phyloP scores from a whole-genome alignment of 805 yeast species.

The Kurtzmaniella fragi region DNA sequence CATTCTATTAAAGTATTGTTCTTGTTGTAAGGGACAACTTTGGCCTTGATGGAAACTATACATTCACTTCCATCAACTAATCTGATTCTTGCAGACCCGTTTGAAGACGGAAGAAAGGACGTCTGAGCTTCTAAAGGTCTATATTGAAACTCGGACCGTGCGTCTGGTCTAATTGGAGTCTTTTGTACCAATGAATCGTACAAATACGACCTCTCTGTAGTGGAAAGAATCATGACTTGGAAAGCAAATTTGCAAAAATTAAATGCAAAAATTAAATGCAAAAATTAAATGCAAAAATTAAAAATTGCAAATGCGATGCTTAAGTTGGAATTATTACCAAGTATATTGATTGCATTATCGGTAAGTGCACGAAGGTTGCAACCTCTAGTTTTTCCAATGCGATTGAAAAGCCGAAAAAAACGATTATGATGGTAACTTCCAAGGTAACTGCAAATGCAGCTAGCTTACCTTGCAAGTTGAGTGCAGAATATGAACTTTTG shows the following conservation, averaged over 20 bases:
- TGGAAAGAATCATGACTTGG: constrained; percentile 56
- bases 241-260: neutral
- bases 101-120: constrained; percentile 77
- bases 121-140: constrained; percentile 83
- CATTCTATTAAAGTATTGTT: constrained; percentile 57
- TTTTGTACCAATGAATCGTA: constrained; percentile 59
- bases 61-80: constrained; percentile 91
- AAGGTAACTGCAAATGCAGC: no score
- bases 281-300: neutral
- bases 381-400: no score
- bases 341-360: no score
- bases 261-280: neutral
- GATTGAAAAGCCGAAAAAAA: no score
- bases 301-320: no score
- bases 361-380: no score
- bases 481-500: no score
- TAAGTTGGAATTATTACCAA: no score
- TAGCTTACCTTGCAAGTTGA: no score
- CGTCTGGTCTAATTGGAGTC: constrained; percentile 80
- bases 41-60: constrained; percentile 83
- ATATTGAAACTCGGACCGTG: constrained; percentile 67
- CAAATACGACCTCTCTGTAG: constrained; percentile 72
- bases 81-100: constrained; percentile 87
- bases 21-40: constrained; percentile 49
- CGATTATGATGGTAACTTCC: no score